Evolutionary conservation across 768 basidiomycete species (phyloP).

Genomic region (Tulasnella sp.): DNA sequence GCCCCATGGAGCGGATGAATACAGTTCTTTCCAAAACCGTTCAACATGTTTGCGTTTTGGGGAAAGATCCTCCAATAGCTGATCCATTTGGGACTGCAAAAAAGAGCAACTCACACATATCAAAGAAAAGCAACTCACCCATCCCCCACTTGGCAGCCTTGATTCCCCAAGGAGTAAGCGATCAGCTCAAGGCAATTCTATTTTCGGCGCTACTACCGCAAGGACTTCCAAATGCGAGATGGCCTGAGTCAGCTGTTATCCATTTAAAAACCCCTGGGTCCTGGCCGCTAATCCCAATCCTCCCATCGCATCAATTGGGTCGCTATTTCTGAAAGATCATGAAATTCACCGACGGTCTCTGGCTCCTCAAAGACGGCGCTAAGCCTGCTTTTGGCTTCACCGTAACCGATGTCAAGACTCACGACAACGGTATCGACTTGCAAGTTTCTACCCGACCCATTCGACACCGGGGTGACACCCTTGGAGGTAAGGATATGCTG

Average conservation of each 20-base stretch:
- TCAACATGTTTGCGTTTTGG: too few relatives aligned
- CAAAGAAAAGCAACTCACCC: too few relatives aligned
- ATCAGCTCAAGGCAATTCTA: neutral
- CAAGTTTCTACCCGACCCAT: slow-evolving; percentile 46
- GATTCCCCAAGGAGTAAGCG: neutral
- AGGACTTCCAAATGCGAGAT: neutral
- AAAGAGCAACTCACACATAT: too few relatives aligned
- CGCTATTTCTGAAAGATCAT: slow-evolving; percentile 36
- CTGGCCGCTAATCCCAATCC: neutral
- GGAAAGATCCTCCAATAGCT: too few relatives aligned
- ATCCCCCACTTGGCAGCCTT: neutral
- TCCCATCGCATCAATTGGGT: neutral
- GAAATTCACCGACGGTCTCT: slow-evolving; percentile 74
- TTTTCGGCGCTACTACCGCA: neutral
- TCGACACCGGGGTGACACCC: slow-evolving; percentile 35
- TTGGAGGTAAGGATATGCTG: slow-evolving; percentile 52
- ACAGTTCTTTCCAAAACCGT: too few relatives aligned
- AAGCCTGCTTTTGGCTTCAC: slow-evolving; percentile 60
- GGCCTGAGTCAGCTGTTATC: neutral
- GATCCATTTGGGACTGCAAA: too few relatives aligned
- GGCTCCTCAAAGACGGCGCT: slow-evolving; percentile 60
- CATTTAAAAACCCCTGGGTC: neutral
- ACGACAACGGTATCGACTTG: slow-evolving; percentile 50
- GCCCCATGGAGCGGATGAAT: neutral
- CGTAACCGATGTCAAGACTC: slow-evolving; percentile 43